Evolutionary conservation across 1,139 yeast genomes (phyloP), one percentile per base, ranked within the genome.

Genomic region (Diutina siamensis): DNA sequence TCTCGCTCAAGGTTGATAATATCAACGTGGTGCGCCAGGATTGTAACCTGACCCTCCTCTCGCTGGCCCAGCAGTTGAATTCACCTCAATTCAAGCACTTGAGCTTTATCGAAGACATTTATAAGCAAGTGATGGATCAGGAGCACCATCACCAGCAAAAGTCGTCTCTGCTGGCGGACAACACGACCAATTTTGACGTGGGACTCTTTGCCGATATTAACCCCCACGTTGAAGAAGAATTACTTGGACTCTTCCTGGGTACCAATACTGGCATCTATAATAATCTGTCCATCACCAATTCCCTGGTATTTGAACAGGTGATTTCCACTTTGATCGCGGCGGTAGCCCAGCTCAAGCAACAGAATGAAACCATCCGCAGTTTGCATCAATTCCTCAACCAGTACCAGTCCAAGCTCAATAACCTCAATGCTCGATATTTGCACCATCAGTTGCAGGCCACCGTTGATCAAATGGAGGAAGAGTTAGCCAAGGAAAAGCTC

Each of bases 191-290:
- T 9, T 74, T 84, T 54, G 94, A 83, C 56, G 79, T 78, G 20
- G 83, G 94, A 1, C 71, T 87, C 55, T 87, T 85, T 62, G 89
- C 95, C 38, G 94, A 84, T 56, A 75, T 83, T 27, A 74, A 74
- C 53, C 74, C 82, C 8, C 63, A 75, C 40, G 56, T 82, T 35
- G 89, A 83, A 52, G 84, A 80, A 48, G 42, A 38, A 4, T 65
- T 71, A 44, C 59, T 80, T 47, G 82, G 83, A 2, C 66, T 77
- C 32, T 72, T 75, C 47, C 71, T 76, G 20, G 73, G 71, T 50
- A 68, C 75, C 5, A 67, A 77, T 44, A 71, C 81, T 27, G 89
- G 88, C 1, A 71, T 79, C 40, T 80, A 77, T 57, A 74, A 75
- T 53, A 80, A 78, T 56, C 75, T 82, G 22, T 77, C 80, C 31